Evolutionary conservation across 306 rosid genomes (phyloP).

Genomic region (Vigna mungo): DNA sequence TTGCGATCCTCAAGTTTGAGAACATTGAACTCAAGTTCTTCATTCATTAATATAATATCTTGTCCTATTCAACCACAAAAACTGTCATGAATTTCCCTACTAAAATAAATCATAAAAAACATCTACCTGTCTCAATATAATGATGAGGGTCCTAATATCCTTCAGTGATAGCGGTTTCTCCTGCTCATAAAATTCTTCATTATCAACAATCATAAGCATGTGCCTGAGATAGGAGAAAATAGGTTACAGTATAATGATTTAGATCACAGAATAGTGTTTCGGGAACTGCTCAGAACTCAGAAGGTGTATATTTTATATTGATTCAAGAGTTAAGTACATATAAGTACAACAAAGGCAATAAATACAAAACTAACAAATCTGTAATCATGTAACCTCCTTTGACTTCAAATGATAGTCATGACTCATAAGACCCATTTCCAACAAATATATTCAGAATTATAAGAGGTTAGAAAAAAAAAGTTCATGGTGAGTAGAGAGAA

Average conservation of each 20-base stretch:
- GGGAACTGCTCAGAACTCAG: not conserved
- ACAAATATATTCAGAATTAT: not conserved
- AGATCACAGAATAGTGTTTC: not conserved
- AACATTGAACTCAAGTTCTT: not conserved
- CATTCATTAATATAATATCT: not conserved
- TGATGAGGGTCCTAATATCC: conserved; percentile 73
- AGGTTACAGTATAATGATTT: not conserved
- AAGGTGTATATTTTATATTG: not conserved
- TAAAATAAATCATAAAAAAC: conserved; percentile 16
- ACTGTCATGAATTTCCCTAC: not conserved
- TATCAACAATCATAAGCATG: conserved; percentile 82
- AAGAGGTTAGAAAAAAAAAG: not conserved
- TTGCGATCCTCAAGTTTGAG: too few species aligned
- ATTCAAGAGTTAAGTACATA: not conserved
- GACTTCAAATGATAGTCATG: not conserved
- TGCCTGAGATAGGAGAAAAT: conserved; percentile 61
- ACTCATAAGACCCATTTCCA: not conserved
- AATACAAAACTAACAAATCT: not conserved
- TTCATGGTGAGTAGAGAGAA: not conserved
- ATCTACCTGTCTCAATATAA: conserved; percentile 82
- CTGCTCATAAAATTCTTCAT: conserved; percentile 90
- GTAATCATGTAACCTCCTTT: not conserved
- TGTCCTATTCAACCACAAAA: conserved; percentile 25
- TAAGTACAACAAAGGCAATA: not conserved
- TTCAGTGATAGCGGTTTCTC: conserved; percentile 78